Evolutionary conservation across 257 asterid species (phyloP).

Genomic region (Lithospermum erythrorhizon): DNA sequence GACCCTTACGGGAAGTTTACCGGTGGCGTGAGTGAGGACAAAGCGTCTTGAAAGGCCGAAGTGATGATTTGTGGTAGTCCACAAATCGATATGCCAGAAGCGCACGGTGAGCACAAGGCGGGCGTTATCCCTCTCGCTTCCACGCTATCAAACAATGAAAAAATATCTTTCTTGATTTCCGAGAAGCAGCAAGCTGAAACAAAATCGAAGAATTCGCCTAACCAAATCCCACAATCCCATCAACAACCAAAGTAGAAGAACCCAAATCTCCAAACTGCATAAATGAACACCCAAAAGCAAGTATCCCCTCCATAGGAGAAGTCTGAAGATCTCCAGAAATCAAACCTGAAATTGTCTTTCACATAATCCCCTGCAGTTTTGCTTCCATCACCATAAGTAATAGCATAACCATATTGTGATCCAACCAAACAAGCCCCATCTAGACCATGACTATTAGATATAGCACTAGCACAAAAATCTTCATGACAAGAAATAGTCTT

Average conservation of each 20-base stretch:
- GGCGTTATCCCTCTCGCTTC: no score
- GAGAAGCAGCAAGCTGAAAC: constrained; percentile 47
- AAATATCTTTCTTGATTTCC: constrained; percentile 42
- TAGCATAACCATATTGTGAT: constrained; percentile 30
- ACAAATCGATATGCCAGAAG: no score
- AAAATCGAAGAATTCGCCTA: constrained; percentile 49
- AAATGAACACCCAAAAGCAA: constrained; percentile 61
- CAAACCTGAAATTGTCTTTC: constrained; percentile 34
- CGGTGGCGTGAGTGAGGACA: no score
- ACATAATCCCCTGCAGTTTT: constrained; percentile 47
- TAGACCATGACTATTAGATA: constrained; percentile 10
- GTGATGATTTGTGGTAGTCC: no score
- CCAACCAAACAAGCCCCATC: constrained; percentile 35
- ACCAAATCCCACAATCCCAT: constrained; percentile 62
- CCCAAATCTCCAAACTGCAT: constrained; percentile 41
- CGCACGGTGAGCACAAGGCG: no score
- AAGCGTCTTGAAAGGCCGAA: no score
- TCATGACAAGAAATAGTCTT: constrained; percentile 34
- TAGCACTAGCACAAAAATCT: constrained; percentile 31
- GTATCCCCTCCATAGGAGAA: constrained; percentile 28
- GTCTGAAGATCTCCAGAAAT: constrained; percentile 37
- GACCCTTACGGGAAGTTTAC: no score
- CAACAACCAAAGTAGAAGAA: constrained; percentile 38
- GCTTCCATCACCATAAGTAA: constrained; percentile 58
- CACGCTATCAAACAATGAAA: no score